These are phyloP conservation scores for Elongisporangium prolatum DNA, from an alignment of 352 stramenopile species.

Conservation along the genomic window DNA sequence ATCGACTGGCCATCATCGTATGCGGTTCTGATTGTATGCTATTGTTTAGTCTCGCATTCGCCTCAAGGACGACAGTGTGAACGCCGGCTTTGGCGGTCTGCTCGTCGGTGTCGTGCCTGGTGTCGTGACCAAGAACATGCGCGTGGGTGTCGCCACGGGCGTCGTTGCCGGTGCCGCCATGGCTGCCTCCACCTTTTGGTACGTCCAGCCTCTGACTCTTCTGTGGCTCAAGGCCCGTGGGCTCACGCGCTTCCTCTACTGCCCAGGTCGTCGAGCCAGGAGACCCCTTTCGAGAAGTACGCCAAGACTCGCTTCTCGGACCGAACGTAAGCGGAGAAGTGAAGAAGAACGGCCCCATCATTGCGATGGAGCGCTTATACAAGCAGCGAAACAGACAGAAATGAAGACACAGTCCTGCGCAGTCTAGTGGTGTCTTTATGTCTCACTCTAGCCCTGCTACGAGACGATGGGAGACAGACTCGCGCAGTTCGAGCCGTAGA, in stretches of 20 bases:
- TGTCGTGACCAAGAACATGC: slow-evolving; percentile 75
- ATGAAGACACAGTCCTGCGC: neutral
- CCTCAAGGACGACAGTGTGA: slow-evolving; percentile 68
- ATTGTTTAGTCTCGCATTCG: slow-evolving; percentile 40
- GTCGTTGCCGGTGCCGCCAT: slow-evolving; percentile 39
- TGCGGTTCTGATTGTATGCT: neutral
- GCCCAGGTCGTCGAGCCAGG: slow-evolving; percentile 36
- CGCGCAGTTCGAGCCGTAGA: slow-evolving; percentile 76
- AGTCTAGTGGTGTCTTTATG: slow-evolving; percentile 1
- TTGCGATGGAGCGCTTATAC: neutral
- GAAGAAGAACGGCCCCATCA: slow-evolving; percentile 1
- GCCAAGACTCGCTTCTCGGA: slow-evolving; percentile 36
- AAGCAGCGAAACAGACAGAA: slow-evolving; percentile 2
- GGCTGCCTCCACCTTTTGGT: slow-evolving; percentile 67
- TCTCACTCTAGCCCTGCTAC: neutral
- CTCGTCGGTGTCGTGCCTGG: slow-evolving; percentile 63
- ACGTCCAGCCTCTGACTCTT: slow-evolving; percentile 3
- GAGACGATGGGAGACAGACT: slow-evolving; percentile 51
- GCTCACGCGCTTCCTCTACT: slow-evolving; percentile 6
- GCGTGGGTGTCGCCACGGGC: slow-evolving; percentile 44
- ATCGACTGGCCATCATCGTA: neutral
- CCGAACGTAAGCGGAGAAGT: slow-evolving; percentile 31
- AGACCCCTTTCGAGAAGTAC: slow-evolving; percentile 68
- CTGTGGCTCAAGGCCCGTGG: neutral
- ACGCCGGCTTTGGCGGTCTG: slow-evolving; percentile 59